Evolutionary conservation across 495 filamentous ascomycete species (phyloP).

Genomic region (Filosporella fistucella): DNA sequence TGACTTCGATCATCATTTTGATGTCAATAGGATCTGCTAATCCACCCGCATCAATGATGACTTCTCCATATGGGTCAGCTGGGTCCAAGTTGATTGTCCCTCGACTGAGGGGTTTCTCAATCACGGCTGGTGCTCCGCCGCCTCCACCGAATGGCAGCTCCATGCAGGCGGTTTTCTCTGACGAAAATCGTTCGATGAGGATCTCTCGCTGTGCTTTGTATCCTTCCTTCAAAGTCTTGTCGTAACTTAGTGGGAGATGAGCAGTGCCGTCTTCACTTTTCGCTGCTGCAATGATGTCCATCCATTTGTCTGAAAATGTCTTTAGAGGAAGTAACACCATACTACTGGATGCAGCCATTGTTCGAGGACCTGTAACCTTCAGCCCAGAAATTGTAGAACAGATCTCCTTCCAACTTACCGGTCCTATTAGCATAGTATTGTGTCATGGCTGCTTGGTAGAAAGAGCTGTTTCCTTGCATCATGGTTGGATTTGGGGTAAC

Average conservation of each 20-base stretch:
- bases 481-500: not conserved
- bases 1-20: slow-evolving; percentile 12
- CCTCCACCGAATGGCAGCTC: slow-evolving; percentile 16
- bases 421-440: not conserved
- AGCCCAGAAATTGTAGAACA: no score
- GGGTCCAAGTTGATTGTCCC: slow-evolving; percentile 17
- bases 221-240: slow-evolving; percentile 34
- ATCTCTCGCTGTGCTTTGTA: slow-evolving; percentile 20
- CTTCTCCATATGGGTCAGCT: slow-evolving; percentile 18
- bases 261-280: slow-evolving; percentile 16
- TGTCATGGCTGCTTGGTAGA: not conserved
- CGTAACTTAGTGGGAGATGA: slow-evolving; percentile 29
- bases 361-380: no score
- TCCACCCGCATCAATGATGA: slow-evolving; percentile 14
- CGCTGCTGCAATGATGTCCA: slow-evolving; percentile 21
- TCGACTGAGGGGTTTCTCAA: slow-evolving; percentile 23
- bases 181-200: slow-evolving; percentile 2
- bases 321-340: slow-evolving; percentile 36
- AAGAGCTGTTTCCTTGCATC: no score
- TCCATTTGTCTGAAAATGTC: slow-evolving; percentile 20
- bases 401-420: not conserved
- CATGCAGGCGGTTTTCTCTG: slow-evolving; percentile 7
- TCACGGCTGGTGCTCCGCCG: slow-evolving; percentile 7
- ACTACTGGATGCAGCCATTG: no score
- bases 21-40: slow-evolving; percentile 22